These are phyloP conservation scores for Cryptosporidium sp. DNA, from an alignment of 169 alveolate species.

Conservation along the genomic window DNA sequence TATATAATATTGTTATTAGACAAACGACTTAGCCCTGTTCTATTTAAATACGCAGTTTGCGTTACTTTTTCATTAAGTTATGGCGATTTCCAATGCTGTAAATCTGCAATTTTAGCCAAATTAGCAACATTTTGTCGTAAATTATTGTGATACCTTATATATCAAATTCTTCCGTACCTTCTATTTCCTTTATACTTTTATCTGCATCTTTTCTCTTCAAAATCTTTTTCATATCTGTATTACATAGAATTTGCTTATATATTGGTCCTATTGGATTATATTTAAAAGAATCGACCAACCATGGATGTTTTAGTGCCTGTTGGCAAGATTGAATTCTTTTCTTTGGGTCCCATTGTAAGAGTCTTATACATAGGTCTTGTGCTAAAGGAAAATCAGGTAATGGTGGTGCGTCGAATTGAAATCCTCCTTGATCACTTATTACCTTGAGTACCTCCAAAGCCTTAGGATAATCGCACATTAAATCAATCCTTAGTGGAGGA, in stretches of 20 bases:
- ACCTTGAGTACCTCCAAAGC: conserved; percentile 84
- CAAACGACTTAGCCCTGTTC: background rate
- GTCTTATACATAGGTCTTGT: conserved; percentile 86
- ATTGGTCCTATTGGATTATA: conserved; percentile 73
- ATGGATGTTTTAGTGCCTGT: conserved; percentile 90
- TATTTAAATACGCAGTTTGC: background rate
- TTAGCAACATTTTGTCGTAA: conserved; percentile 26
- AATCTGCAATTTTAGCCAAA: conserved; percentile 40
- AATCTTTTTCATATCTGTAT: background rate
- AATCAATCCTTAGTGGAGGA: conserved; percentile 91
- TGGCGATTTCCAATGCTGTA: conserved; percentile 8
- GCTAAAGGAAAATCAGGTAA: conserved; percentile 90
- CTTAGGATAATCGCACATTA: conserved; percentile 86
- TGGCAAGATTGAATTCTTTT: conserved; percentile 85
- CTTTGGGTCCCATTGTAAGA: conserved; percentile 86
- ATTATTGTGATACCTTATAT: background rate
- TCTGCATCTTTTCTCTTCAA: background rate
- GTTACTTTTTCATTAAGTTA: background rate
- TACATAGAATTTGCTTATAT: conserved; percentile 9
- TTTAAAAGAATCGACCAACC: conserved; percentile 82
- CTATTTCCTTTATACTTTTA: background rate
- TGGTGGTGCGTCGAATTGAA: conserved; percentile 89
- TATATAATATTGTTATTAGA: background rate
- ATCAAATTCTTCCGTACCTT: conserved; percentile 26
- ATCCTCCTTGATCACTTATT: conserved; percentile 82